Evolutionary conservation across 495 filamentous ascomycete species (phyloP), one percentile per base, ranked within the genome.

Genomic region (Aspergillus carlsbadensis): DNA sequence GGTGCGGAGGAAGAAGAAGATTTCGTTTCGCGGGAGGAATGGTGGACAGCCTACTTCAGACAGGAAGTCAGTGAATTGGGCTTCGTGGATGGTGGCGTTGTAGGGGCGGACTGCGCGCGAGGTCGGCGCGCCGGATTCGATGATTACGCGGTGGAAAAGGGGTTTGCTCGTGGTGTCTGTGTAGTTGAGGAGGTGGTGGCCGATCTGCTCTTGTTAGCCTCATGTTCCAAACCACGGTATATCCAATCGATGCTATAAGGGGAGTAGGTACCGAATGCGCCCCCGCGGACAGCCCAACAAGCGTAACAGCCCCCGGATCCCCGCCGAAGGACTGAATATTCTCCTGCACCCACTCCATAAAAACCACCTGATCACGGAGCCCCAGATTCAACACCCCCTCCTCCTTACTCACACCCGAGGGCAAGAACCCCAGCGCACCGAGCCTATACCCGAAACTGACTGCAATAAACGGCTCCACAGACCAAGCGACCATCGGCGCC

Each of bases 241-340:
- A n/a, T n/a, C n/a, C n/a, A n/a, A n/a, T n/a, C n/a, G n/a, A 24
- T 4, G 8, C 8, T 21, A 22, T 20, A 8, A 33, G 15, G 6
- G 4, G 6, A 15, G 37, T 41, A 58, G 69, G 60, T 61, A 82
- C 80, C 50, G 82, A 84, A 64, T 86, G 84, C 10, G 81, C 79
- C 14, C 85, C 86, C 33, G 85, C 85, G 46, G 83, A 86, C 15
- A 81, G 59, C 7, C 85, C 85, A 75, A 87, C 81, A 33, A 87
- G 61, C 10, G 84, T 87, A 20, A 88, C 76, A 46, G 84, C 80
- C n/a, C 74, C 70, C 6, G 79, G 74, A 65, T 89, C 82, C 6
- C 86, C 85, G 0, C 84, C 83, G 65, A 88, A 82, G 0, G 64
- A 68, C 10, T 61, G 72, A 26, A 85, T 81, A 57, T 86, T 87